Conservation (phyloP, 2,329 filamentous ascomycete genomes). For the Xylaria sp. region DNA sequence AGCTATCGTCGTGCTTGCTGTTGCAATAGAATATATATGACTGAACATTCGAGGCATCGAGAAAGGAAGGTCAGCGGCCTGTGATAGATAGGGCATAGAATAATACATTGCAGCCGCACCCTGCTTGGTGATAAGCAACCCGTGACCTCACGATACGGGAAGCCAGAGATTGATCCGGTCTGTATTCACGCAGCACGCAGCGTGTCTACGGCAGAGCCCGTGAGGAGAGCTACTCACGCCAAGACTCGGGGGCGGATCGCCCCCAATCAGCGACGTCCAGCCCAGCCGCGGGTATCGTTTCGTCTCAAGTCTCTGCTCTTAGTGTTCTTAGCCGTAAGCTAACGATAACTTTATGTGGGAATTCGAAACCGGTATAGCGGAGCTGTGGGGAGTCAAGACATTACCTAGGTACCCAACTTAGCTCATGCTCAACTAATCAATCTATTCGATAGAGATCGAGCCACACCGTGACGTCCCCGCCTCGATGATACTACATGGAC, state of each 20-base stretch:
- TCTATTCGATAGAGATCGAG: slow-evolving; percentile 18
- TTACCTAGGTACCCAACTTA: background rate
- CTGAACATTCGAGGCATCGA: slow-evolving; percentile 34
- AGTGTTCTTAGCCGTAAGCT: slow-evolving; percentile 3
- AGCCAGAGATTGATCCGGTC: slow-evolving; percentile 36
- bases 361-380: slow-evolving; percentile 16
- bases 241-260: slow-evolving; percentile 36
- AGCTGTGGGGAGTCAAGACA: slow-evolving; percentile 5
- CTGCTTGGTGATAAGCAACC: slow-evolving; percentile 38
- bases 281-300: slow-evolving; percentile 26
- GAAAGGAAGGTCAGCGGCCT: slow-evolving; percentile 47
- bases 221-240: slow-evolving; percentile 29
- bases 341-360: slow-evolving; percentile 8
- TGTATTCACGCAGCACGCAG: slow-evolving; percentile 29
- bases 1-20: slow-evolving; percentile 9
- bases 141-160: slow-evolving; percentile 43
- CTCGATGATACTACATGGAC: slow-evolving; percentile 12
- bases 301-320: slow-evolving; percentile 22
- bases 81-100: slow-evolving; percentile 41
- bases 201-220: slow-evolving; percentile 13
- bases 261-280: slow-evolving; percentile 32
- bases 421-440: slow-evolving; percentile 8
- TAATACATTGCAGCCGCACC: slow-evolving; percentile 46
- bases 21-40: slow-evolving; percentile 1
- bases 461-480: slow-evolving; percentile 13